Base-by-base conservation (phyloP, 768 basidiomycete species). In the Peribolospora baueri region DNA sequence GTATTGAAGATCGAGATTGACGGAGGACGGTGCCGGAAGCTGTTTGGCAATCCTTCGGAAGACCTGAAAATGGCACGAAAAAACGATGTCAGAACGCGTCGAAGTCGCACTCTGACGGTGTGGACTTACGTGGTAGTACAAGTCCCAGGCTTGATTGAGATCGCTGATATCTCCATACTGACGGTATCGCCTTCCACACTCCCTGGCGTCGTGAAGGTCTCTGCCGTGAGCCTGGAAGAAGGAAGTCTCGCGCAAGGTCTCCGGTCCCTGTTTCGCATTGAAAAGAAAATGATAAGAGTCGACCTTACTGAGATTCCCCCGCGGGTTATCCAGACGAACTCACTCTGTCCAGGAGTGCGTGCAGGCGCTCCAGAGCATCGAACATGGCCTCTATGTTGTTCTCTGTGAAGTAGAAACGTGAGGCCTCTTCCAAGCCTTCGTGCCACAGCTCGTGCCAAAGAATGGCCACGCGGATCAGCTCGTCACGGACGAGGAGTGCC, bases 401-500 rank as follows among this genome's bases (percentile, higher is more conserved):
- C 61, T 97, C 93, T 7, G 85, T 88, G 73, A 90, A 98, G 70
- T 88, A 98, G 49, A 87, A 70, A 46, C 93, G 76, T 5, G 90
- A 93, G 5, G 93, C 93, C 67, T 98, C 93, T 69, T 98, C 93
- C 25, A 98, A 72, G 13, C 86, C 88, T 69, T 98, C 93, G 62
- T 95, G 88, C 93, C 93, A 98, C 59, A 88, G 72, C 66, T 98
- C 93, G 61, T 97, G 90, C 93, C 93, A 98, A 8, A 98, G 71
- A 57, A 98, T 97, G 5, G 93, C 91, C 5, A 97, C 85, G 14
- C 93, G 81, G 57, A 97, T 95, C 43, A 98, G 75, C 65, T 98
- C 93, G 40, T 83, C 79, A 64, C 85, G 85, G 67, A 98, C 86
- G 37, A 91, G 65, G 49, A 80, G 70, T 7, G 88, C 90, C 71